Percentiles rank a stretch among this genome's conserved stretches.
Evolutionary conservation across 2,329 filamentous ascomycete species (phyloP).

Genomic region (Pestalotiopsis sp.): DNA sequence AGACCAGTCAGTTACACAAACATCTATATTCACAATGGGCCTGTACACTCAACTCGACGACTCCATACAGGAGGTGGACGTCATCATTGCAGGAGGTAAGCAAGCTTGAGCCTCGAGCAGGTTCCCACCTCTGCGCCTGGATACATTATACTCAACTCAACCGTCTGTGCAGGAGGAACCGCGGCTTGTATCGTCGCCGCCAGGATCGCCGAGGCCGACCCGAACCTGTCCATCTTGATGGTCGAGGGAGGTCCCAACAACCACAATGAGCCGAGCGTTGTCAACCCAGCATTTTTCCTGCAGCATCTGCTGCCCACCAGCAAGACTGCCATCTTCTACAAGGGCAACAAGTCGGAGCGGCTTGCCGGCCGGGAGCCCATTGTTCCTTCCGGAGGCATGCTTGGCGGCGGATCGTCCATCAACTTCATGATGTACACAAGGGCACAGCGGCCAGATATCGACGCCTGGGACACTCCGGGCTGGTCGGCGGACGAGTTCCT

Average conservation of each 20-base stretch:
- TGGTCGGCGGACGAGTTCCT: conserved; percentile 36
- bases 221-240: conserved; percentile 48
- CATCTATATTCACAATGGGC: conserved; percentile 5
- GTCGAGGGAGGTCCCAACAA: conserved; percentile 58
- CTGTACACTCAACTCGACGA: conserved; percentile 10
- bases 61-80: conserved; percentile 15
- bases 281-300: conserved; percentile 52
- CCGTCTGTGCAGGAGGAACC: conserved; percentile 35
- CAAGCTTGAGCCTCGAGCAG: neutral
- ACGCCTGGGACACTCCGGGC: conserved; percentile 19
- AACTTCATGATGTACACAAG: conserved; percentile 43
- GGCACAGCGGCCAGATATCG: conserved; percentile 26
- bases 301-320: conserved; percentile 48
- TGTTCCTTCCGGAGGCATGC: conserved; percentile 30
- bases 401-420: conserved; percentile 46
- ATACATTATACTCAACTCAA: neutral
- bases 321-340: conserved; percentile 48
- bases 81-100: conserved; percentile 22
- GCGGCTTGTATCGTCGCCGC: conserved; percentile 53
- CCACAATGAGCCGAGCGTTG: conserved; percentile 49
- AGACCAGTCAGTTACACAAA: neutral
- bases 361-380: conserved; percentile 45
- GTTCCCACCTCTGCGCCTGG: neutral
- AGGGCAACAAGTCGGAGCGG: conserved; percentile 45
- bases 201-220: conserved; percentile 50